phyloP scores from a whole-genome alignment of 805 yeast genomes.

The Suhomyces vadensis region DNA sequence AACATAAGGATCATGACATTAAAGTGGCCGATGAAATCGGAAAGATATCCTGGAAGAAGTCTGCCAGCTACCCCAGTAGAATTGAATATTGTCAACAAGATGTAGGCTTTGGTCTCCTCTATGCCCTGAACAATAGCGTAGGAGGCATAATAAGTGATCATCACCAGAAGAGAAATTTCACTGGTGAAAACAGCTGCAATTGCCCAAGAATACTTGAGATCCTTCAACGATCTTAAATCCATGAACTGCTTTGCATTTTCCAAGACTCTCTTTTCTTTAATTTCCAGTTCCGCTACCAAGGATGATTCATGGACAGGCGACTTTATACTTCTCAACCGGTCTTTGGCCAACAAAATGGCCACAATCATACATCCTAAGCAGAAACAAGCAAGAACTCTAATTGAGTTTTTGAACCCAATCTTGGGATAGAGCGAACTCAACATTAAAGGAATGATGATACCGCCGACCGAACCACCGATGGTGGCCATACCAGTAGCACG shows the following conservation, averaged over 20 bases:
- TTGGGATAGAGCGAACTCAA: conserved; percentile 44
- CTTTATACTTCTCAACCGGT: conserved; percentile 12
- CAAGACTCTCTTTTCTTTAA: neutral
- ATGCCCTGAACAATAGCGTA: conserved; percentile 55
- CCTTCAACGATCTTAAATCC: conserved; percentile 41
- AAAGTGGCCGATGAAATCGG: conserved; percentile 57
- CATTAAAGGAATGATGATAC: conserved; percentile 59
- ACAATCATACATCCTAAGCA: conserved; percentile 16
- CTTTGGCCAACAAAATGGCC: conserved; percentile 18
- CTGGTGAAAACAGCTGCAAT: conserved; percentile 44
- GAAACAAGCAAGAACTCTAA: conserved; percentile 26
- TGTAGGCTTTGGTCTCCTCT: conserved; percentile 42
- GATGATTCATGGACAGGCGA: neutral
- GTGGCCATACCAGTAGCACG: conserved; percentile 23
- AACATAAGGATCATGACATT: conserved; percentile 55
- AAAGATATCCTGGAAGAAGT: conserved; percentile 52
- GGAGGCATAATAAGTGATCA: conserved; percentile 56
- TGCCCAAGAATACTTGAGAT: conserved; percentile 34
- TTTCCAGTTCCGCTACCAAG: neutral
- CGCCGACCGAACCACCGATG: conserved; percentile 69
- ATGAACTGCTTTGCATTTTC: conserved; percentile 20
- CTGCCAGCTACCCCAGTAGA: conserved; percentile 53
- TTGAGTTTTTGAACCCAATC: conserved; percentile 64
- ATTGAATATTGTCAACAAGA: conserved; percentile 49
- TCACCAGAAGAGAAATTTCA: conserved; percentile 55